phyloP scores from a whole-genome alignment of 2,329 filamentous ascomycete genomes.

The Aureobasidium lini region DNA sequence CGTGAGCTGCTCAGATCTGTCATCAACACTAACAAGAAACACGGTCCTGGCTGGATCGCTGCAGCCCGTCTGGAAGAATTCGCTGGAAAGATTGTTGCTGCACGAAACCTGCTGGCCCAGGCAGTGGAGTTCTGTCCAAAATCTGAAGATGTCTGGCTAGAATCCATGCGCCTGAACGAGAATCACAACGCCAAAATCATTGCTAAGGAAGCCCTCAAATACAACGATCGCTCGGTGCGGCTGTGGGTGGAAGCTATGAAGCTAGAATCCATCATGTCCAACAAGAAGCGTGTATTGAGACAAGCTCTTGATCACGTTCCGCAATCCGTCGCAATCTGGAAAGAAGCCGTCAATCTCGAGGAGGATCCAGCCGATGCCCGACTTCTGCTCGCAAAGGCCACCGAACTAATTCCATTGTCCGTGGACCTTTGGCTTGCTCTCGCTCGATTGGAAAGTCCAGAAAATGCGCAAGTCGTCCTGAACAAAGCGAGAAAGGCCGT shows the following conservation, averaged over 20 bases:
- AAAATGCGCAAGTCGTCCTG: conserved; percentile 89
- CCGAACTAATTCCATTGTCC: conserved; percentile 87
- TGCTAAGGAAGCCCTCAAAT: conserved; percentile 84
- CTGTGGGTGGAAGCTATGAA: conserved; percentile 96
- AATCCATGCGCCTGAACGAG: conserved; percentile 90
- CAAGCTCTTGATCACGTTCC: conserved; percentile 89
- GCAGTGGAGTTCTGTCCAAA: conserved; percentile 89
- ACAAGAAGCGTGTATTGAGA: conserved; percentile 87
- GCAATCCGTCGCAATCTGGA: conserved; percentile 95
- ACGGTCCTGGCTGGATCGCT: conserved; percentile 93
- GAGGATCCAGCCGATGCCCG: conserved; percentile 83
- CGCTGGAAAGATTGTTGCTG: conserved; percentile 83
- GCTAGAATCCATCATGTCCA: conserved; percentile 70
- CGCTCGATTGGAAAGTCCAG: conserved; percentile 78
- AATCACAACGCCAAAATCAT: conserved; percentile 92
- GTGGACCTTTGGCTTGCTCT: conserved; percentile 93
- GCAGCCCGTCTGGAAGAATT: conserved; percentile 86
- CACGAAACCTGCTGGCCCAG: conserved; percentile 77
- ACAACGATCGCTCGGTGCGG: conserved; percentile 79
- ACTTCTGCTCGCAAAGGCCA: conserved; percentile 85
- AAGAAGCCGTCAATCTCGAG: conserved; percentile 90
- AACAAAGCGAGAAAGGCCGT: conserved; percentile 92
- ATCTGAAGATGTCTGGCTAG: conserved; percentile 91
- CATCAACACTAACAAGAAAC: conserved; percentile 92
- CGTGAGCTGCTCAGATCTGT: conserved; percentile 90